phyloP scores from a whole-genome alignment of 2,329 filamentous ascomycete genomes.

The Venturiaceae sp. region DNA sequence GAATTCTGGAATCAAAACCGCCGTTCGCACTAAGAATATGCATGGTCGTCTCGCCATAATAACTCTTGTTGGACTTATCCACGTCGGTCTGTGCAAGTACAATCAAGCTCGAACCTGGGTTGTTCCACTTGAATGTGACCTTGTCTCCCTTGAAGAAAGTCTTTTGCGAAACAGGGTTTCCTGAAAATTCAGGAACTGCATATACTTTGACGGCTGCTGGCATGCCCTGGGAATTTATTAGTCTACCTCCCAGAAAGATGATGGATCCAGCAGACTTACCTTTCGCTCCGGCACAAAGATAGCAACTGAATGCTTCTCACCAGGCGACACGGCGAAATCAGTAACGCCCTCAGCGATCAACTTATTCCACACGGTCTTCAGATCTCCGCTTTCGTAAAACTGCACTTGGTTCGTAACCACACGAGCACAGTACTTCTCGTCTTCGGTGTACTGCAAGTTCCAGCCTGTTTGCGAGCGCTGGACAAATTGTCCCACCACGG shows the following conservation, averaged over 20 bases:
- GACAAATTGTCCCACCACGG: conserved; percentile 68
- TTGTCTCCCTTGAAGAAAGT: conserved; percentile 99
- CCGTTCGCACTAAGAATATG: conserved; percentile 90
- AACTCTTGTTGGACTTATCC: conserved; percentile 97
- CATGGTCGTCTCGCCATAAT: conserved; percentile 96
- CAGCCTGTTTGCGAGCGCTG: conserved; percentile 93
- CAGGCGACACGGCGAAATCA: conserved; percentile 83
- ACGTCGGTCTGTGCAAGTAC: conserved; percentile 96
- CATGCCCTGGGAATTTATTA: conserved; percentile 55
- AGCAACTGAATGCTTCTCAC: conserved; percentile 82
- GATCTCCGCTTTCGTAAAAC: conserved; percentile 83
- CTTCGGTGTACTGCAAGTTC: conserved; percentile 93
- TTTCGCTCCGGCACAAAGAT: conserved; percentile 95
- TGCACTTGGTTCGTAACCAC: conserved; percentile 95
- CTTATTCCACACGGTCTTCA: conserved; percentile 89
- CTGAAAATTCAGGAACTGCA: conserved; percentile 75
- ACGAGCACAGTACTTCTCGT: conserved; percentile 89
- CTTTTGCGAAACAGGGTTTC: conserved; percentile 80
- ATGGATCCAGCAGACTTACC: conserved; percentile 40
- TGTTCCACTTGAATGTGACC: conserved; percentile 97
- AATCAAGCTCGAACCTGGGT: conserved; percentile 78
- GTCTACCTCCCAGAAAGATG: conserved; percentile 11
- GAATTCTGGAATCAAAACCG: conserved; percentile 83
- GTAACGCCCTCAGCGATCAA: conserved; percentile 81
- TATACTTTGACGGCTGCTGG: conserved; percentile 91